Evolutionary conservation across 768 basidiomycete species (phyloP), one percentile per base, ranked within the genome.

Genomic region (Leccinum sublutescens): DNA sequence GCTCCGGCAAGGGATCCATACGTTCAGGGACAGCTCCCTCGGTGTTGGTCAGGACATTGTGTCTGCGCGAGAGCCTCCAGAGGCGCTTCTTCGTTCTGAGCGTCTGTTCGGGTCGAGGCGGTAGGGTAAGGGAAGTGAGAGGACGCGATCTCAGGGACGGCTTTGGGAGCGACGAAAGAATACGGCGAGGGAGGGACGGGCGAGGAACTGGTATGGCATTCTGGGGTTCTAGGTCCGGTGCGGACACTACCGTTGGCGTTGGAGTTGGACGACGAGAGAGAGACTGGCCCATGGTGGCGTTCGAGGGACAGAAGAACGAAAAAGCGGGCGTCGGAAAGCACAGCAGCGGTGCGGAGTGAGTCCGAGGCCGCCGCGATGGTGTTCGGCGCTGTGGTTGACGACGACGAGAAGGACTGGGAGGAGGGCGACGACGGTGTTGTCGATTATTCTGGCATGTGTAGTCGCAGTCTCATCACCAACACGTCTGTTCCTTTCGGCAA

Each of bases 171-270:
- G 66, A 61, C 59, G 76, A 58, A 68, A 73, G 50, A 48, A 80
- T 66, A 54, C 74, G 77, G 50, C 64, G 76, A 4, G 77, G 73
- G 4, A 78, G 66, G 6, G 66, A 58, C 49, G 63, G 65, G 53
- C 55, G 60, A 27, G 43, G 38, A 33, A 36, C n/a, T 9, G 34
- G 54, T 8, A 33, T 56, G 31, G 34, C 43, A 25, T 59, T 56
- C 27, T 48, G 43, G 8, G 54, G 52, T 54, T 50, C 61, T 54
- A 59, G 51, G 54, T 50, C 52, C 27, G 60, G 49, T 31, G 58
- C 40, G n/a, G 69, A 45, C 43, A 60, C 50, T 36, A 45, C 27
- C 29, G 45, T 51, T 38, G 58, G 53, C 43, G 54, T 50, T 58
- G 65, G 23, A 7, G 61, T 6, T 36, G 61, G 56, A 54, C 38